Base-by-base conservation (phyloP, 129 eudicot genomes). In the Escallonia rubra region DNA sequence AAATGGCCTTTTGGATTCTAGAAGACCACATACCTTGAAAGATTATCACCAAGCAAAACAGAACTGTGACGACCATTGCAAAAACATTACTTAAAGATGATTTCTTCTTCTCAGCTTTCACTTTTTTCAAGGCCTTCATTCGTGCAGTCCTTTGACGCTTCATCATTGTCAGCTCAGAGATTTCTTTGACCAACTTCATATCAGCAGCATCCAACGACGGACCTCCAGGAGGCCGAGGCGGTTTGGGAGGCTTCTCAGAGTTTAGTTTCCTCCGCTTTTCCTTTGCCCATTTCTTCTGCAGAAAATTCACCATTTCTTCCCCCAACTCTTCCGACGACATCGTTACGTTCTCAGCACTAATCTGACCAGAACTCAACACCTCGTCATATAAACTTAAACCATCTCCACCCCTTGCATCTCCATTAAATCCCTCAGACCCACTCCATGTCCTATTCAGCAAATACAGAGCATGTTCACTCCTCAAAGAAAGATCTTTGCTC, bases 191-290 rank as follows among this genome's bases (percentile, higher is more conserved):
- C 69, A 67, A 50, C 75, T 67, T 79, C 70, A 72, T 41, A 59
- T 83, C 88, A 68, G 76, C 80, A 45, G 81, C 73, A 79, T 69
- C 71, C 73, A 79, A 43, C 7, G 62, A 45, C 10, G 88, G 88
- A 39, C 88, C 84, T 55, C 44, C 69, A 3, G 87, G 87, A 71
- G 87, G 81, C 41, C 78, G 73, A 9, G 88, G 88, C 38, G 88
- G 88, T 58, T 78, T 82, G 10, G 81, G 55, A 69, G 81, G 72
- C 43, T 62, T 74, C 41, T 42, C 47, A 10, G 68, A 70, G 41
- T 70, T 66, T 46, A 70, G 49, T 53, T 61, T 68, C 59, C 68
- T 83, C 68, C 61, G 55, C 47, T 66, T 74, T 15, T 77, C 64
- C 10, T 42, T 45, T 58, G 4, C 61, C 56, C 47, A 39, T 44